A percentile compares a stretch with the other conserved stretches of the same genome.
Conservation (phyloP, 768 basidiomycete species). For the Calocybe indica region DNA sequence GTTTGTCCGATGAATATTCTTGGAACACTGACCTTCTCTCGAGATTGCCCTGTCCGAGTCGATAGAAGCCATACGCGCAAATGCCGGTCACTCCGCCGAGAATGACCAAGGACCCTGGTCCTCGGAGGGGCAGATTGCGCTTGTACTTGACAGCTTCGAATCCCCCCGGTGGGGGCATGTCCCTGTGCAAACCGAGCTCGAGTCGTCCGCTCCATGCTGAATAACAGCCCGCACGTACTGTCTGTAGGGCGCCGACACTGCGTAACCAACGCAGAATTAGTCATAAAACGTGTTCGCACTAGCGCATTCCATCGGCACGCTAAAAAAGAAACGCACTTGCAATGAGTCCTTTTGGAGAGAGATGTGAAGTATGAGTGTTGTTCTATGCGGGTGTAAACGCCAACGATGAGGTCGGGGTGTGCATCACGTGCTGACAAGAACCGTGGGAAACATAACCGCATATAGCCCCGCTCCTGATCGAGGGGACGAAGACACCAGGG, state of each 20-base stretch:
- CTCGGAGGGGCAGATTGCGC: conserved; percentile 87
- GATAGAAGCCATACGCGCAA: conserved; percentile 90
- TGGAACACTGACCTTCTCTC: conserved; percentile 67
- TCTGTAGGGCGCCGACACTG: conserved; percentile 58
- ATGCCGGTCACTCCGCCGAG: conserved; percentile 83
- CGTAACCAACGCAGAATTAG: conserved; percentile 4
- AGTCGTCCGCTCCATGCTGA: conserved; percentile 18
- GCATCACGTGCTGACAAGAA: too few species aligned
- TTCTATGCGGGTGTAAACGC: too few species aligned
- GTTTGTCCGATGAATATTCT: conserved; percentile 9
- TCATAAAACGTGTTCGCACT: conserved; percentile 2
- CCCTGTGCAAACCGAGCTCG: conserved; percentile 44
- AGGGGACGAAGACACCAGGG: too few species aligned
- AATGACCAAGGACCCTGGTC: conserved; percentile 79
- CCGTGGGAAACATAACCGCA: too few species aligned
- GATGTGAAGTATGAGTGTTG: too few species aligned
- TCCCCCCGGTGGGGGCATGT: conserved; percentile 92
- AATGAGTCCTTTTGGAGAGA: too few species aligned
- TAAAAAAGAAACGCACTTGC: conserved; percentile 9
- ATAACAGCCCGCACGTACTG: conserved; percentile 42
- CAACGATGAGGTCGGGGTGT: too few species aligned
- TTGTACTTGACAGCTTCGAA: conserved; percentile 94
- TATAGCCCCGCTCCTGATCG: too few species aligned
- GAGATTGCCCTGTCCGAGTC: conserved; percentile 82
- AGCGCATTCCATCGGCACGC: too few species aligned